phyloP scores from a whole-genome alignment of 2,329 filamentous ascomycete genomes.

The Hypoxylon sp. region DNA sequence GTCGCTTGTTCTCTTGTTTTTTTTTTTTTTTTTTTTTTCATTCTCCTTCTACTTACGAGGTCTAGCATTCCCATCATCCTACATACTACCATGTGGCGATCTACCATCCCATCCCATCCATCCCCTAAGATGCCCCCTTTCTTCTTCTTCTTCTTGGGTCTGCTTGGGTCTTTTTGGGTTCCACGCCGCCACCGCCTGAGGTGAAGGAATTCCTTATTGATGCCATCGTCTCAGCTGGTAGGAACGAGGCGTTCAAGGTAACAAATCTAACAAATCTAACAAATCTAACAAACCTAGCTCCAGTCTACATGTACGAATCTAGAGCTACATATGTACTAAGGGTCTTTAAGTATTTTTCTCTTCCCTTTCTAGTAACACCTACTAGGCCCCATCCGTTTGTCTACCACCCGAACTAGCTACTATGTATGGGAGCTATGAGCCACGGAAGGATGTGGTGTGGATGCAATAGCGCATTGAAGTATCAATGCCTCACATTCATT shows the following conservation, averaged over 20 bases:
- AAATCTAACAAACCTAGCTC: too few relatives aligned
- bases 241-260: slow-evolving; percentile 38
- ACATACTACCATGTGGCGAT: slow-evolving; percentile 30
- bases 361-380: background rate
- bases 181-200: slow-evolving; percentile 36
- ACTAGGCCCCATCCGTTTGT: background rate
- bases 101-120: slow-evolving; percentile 33
- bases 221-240: slow-evolving; percentile 38
- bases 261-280: too few relatives aligned
- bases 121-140: too few relatives aligned
- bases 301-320: slow-evolving; percentile 13
- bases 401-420: background rate
- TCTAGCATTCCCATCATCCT: slow-evolving; percentile 14
- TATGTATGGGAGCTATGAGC: slow-evolving; percentile 24
- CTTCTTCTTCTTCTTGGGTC: slow-evolving; percentile 14
- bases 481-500: slow-evolving; percentile 46
- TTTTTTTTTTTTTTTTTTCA: background rate
- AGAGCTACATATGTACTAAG: slow-evolving; percentile 1
- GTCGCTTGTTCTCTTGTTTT: too few relatives aligned
- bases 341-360: too few relatives aligned
- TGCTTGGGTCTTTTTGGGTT: slow-evolving; percentile 21
- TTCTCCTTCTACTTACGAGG: slow-evolving; percentile 9
- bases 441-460: slow-evolving; percentile 44
- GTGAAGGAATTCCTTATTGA: slow-evolving; percentile 35
- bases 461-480: slow-evolving; percentile 47